Evolutionary conservation across 805 yeast species (phyloP), one percentile per base, ranked within the genome.

Genomic region (Clavispora asparagi): DNA sequence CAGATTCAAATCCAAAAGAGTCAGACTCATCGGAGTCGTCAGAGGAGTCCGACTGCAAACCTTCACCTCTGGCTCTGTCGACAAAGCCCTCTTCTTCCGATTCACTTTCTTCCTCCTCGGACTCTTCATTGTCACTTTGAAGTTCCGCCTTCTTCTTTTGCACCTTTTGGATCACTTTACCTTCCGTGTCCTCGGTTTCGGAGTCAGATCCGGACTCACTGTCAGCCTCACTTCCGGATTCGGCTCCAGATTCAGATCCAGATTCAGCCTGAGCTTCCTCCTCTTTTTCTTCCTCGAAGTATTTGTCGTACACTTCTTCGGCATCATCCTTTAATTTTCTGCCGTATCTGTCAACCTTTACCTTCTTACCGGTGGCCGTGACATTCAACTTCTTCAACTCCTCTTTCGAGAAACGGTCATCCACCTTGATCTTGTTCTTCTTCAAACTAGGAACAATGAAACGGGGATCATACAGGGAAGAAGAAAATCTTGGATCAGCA

Each of bases 271-370:
- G 63, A 7, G 59, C 65, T 1, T 47, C 63, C 11, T 50, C 59
- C 9, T 50, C 55, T 3, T 57, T 62, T 45, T 68, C 74, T 27
- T 67, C 61, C 47, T 81, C 81, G 56, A 83, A 87, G 56, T 82
- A 85, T 50, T 82, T 80, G 44, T 64, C 63, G n/a, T 61, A 62
- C 29, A 63, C 64, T 7, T 78, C 77, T 30, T 71, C 65, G n/a
- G 68, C 66, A 17, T 56, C 55, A 2, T 62, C 64, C 31, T 71
- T 71, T 23, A 88, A 58, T 55, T 77, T 83, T 62, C 97, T 78
- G 40, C 99, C 99, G 63, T 89, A 92, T 56, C 85, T 82, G 62
- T 94, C 98, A 40, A 88, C 84, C 48, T 78, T 80, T 6, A 85
- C 77, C 47, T 76, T 73, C 44, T 81, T 82, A n/a, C 85, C 79